Conservation (phyloP, 805 yeast genomes). For the Kodamaea kakaduensis region DNA sequence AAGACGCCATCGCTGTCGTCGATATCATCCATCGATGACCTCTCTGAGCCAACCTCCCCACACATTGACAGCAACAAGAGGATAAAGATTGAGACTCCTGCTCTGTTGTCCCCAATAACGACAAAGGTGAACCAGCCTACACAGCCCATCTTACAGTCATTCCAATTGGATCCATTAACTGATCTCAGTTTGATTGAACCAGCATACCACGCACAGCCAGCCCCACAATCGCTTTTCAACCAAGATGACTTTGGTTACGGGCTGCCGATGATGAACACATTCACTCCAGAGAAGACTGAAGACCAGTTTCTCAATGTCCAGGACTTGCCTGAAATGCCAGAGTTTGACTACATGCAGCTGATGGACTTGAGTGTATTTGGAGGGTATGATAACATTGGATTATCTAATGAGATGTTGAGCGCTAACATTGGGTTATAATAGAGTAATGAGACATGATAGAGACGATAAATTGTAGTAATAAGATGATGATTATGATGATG, state of each 20-base stretch:
- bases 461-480: no score
- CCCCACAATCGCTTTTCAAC: conserved; percentile 2
- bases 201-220: background rate
- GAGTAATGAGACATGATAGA: background rate
- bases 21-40: conserved; percentile 6
- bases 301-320: background rate
- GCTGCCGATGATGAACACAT: conserved; percentile 2
- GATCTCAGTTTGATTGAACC: background rate
- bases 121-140: background rate
- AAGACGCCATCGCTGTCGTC: conserved; percentile 12
- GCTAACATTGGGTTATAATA: conserved; percentile 4
- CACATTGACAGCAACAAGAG: conserved; percentile 13
- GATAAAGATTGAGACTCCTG: conserved; percentile 12
- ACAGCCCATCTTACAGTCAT: background rate
- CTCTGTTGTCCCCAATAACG: conserved; percentile 2
- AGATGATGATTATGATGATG: no score
- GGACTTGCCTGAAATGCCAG: conserved; percentile 1
- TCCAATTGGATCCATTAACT: background rate
- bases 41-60: conserved; percentile 12
- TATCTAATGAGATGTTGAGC: conserved; percentile 1
- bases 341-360: conserved; percentile 2
- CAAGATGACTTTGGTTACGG: conserved; percentile 2
- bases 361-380: background rate
- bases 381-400: conserved; percentile 1
- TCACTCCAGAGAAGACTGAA: conserved; percentile 1